Base-by-base conservation (phyloP, 225 moss, liverwort and hornwort species). In the Polytrichum commune region DNA sequence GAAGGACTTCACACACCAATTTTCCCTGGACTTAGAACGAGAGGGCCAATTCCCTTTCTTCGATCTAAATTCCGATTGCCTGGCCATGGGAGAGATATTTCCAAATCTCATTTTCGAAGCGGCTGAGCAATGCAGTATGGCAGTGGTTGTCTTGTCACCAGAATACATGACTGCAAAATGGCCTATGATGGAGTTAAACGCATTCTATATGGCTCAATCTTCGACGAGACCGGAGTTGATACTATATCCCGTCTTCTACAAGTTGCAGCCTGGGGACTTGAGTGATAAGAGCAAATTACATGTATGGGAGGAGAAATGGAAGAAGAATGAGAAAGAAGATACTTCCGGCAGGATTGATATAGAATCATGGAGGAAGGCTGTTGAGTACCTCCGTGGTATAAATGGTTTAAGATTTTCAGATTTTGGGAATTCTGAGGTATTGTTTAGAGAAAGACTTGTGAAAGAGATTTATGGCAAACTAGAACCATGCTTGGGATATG, bases 111-210 rank as follows among this genome's bases (percentile, higher is more conserved):
- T 75, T 20, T 10, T 69, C 0, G 1, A 64, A 63, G 75, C 54
- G 18, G 69, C 63, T 6, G 4, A 25, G 32, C 75, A 69, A 25
- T 75, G 69, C 54, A 7, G 69, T 30, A n/a, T 75, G 63, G 75
- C 69, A 75, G 54, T 75, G 9, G 29, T 69, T 2, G 63, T 75
- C 28, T 19, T 75, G 6, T 69, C 63, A 13, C 5, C 69, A 1
- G 68, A 64, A 6, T 69, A 68, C 20, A 62, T 69, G 46, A 46
- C 9, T 19, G 56, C 75, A 29, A 69, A 75, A 55, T 75, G 69
- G 75, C 55, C 75, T 68, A 55, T 75, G 69, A 19, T 69, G 19
- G 75, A 75, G 55, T 26, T 75, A 55, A 19, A 26, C 18, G 8
- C 0, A 32, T 61, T 77, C 26, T 18, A n/a, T 25, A 7, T 5